Conservation (phyloP, 441 rosid genomes). For the Hypseocharis bilobata region DNA sequence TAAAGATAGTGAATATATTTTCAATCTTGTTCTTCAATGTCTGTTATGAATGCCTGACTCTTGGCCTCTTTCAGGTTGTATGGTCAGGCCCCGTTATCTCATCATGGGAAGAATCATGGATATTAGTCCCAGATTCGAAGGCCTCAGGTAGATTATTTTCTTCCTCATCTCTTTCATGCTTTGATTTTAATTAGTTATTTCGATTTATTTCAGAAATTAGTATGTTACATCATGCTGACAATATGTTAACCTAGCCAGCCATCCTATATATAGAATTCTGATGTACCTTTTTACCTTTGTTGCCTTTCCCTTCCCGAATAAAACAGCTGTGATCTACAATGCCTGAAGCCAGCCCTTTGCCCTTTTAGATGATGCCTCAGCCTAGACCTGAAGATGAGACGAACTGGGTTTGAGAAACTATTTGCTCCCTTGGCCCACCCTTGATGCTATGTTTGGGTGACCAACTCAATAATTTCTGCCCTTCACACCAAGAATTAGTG, state of each 20-base stretch:
- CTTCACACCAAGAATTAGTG: constrained; percentile 28
- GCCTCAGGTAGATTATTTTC: constrained; percentile 12
- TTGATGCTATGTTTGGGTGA: neutral
- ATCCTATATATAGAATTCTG: constrained; percentile 18
- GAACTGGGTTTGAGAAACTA: neutral
- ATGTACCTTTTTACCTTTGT: constrained; percentile 16
- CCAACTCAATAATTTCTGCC: constrained; percentile 16
- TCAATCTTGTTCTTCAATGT: neutral
- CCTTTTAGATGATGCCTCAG: constrained; percentile 24
- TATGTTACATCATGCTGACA: constrained; percentile 20
- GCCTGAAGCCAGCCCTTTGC: constrained; percentile 22
- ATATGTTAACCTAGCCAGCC: constrained; percentile 21
- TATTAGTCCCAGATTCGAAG: constrained; percentile 11
- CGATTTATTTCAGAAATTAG: constrained; percentile 11
- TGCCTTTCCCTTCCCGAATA: constrained; percentile 18
- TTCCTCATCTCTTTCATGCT: neutral
- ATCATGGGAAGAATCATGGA: constrained; percentile 24
- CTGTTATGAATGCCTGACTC: constrained; percentile 14
- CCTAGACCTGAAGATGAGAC: constrained; percentile 1
- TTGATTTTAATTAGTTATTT: constrained; percentile 7
- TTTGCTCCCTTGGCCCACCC: too few relatives aligned
- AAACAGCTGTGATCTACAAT: constrained; percentile 23
- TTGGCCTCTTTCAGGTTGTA: constrained; percentile 20
- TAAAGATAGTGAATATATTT: neutral
- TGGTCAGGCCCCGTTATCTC: constrained; percentile 18